A percentile compares a stretch with the other conserved stretches of the same genome.
phyloP scores from a whole-genome alignment of 257 asterid genomes.

The Dorcoceras hygrometricum region DNA sequence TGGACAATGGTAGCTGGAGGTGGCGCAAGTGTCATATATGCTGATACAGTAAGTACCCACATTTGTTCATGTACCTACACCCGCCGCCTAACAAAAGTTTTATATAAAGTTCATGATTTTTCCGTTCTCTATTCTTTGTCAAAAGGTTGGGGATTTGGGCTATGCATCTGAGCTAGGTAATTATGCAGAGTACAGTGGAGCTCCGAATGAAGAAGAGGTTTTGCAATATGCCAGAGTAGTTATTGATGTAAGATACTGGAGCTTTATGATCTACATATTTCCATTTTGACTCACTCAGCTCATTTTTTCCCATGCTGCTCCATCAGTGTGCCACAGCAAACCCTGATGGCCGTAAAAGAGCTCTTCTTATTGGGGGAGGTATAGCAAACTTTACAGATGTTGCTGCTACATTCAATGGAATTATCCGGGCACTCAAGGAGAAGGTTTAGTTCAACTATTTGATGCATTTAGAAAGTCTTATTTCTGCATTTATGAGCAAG shows the following conservation, averaged over 20 bases:
- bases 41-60: constrained; percentile 72
- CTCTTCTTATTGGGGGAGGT: constrained; percentile 86
- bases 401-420: constrained; percentile 89
- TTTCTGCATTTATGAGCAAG: background rate
- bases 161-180: constrained; percentile 94
- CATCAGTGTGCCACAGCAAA: constrained; percentile 82
- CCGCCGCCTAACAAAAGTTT: constrained; percentile 19
- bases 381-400: constrained; percentile 93
- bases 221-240: constrained; percentile 92
- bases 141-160: constrained; percentile 86
- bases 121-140: background rate
- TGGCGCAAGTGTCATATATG: constrained; percentile 95
- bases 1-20: constrained; percentile 99
- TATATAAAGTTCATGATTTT: background rate
- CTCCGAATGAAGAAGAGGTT: constrained; percentile 93
- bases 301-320: constrained; percentile 20
- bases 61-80: constrained; percentile 14
- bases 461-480: background rate
- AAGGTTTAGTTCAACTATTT: constrained; percentile 46
- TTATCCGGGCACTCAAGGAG: constrained; percentile 81
- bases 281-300: constrained; percentile 10
- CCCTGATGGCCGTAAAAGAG: constrained; percentile 92
- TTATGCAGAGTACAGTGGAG: constrained; percentile 97
- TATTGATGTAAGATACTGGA: constrained; percentile 63
- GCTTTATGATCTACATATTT: constrained; percentile 12